Conservation (phyloP, 2,329 filamentous ascomycete genomes). For the Fusarium heterosporum region DNA sequence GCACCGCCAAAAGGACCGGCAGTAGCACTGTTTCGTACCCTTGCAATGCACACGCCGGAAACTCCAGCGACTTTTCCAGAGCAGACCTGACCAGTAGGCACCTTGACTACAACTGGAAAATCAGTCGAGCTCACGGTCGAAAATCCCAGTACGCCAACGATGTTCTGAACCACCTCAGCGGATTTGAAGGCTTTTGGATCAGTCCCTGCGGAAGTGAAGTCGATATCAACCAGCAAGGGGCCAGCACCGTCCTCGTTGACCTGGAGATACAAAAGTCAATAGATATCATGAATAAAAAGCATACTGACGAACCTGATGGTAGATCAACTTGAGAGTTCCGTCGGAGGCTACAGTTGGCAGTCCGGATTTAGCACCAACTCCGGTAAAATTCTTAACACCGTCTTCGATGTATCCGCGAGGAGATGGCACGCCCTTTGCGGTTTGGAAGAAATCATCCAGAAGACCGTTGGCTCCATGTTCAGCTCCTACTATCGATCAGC, state of each 20-base stretch:
- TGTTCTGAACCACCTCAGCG: slow-evolving; percentile 6
- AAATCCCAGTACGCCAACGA: slow-evolving; percentile 9
- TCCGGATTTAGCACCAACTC: not conserved
- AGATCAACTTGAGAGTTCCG: slow-evolving; percentile 16
- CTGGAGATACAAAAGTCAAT: not conserved
- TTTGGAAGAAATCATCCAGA: slow-evolving; percentile 12
- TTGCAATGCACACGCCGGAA: slow-evolving; percentile 10
- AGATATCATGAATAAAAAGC: not conserved
- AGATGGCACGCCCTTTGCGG: slow-evolving; percentile 11
- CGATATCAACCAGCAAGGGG: slow-evolving; percentile 1
- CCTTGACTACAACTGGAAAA: slow-evolving; percentile 6
- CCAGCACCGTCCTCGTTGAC: slow-evolving; percentile 15
- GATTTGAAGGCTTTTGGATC: slow-evolving; percentile 11
- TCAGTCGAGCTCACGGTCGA: slow-evolving; percentile 13
- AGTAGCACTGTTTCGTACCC: slow-evolving; percentile 19
- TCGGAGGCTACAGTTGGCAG: slow-evolving; percentile 5
- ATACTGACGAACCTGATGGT: slow-evolving; percentile 12
- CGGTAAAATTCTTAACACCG: not conserved
- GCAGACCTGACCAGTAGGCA: not conserved
- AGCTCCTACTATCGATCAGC: not conserved
- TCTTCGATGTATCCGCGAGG: slow-evolving; percentile 14
- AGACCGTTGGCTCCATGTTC: slow-evolving; percentile 4
- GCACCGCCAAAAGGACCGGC: slow-evolving; percentile 13
- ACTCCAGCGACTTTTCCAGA: slow-evolving; percentile 9
- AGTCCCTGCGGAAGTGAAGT: slow-evolving; percentile 12